Conservation (phyloP, 768 basidiomycete genomes). For the Dacryopinax primogenitus region DNA sequence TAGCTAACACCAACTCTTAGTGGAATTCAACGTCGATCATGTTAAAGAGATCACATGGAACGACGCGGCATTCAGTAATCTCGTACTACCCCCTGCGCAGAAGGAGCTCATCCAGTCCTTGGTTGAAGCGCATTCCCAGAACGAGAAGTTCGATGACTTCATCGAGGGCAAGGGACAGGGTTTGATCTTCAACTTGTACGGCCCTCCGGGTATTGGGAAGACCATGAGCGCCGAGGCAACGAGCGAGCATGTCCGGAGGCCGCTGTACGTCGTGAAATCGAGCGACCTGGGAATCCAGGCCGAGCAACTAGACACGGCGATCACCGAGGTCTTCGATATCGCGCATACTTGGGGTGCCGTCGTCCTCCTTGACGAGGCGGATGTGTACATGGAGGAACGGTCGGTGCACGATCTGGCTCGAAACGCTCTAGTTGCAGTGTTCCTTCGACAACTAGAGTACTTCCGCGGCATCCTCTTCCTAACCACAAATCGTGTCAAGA, state of each 20-base stretch:
- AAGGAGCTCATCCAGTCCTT: slow-evolving; percentile 45
- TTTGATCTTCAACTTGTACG: slow-evolving; percentile 43
- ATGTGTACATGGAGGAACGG: slow-evolving; percentile 61
- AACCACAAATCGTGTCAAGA: slow-evolving; percentile 34
- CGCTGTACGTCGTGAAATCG: slow-evolving; percentile 43
- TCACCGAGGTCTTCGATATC: slow-evolving; percentile 28
- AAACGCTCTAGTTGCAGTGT: slow-evolving; percentile 63
- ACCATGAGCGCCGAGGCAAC: slow-evolving; percentile 50
- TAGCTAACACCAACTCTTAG: slow-evolving; percentile 23
- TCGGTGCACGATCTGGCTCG: slow-evolving; percentile 50
- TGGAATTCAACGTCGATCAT: slow-evolving; percentile 48
- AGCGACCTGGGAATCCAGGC: slow-evolving; percentile 43
- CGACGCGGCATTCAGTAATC: slow-evolving; percentile 43
- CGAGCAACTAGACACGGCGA: slow-evolving; percentile 31
- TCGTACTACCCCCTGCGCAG: slow-evolving; percentile 42
- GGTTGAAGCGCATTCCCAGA: slow-evolving; percentile 42
- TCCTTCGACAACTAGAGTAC: slow-evolving; percentile 32
- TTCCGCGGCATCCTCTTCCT: slow-evolving; percentile 32
- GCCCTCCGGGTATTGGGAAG: slow-evolving; percentile 45
- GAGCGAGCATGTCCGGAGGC: slow-evolving; percentile 41
- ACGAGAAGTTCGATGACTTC: slow-evolving; percentile 45
- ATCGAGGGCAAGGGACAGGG: slow-evolving; percentile 55
- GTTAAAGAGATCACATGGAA: slow-evolving; percentile 45
- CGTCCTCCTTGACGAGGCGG: slow-evolving; percentile 35
- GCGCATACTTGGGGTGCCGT: slow-evolving; percentile 28